These are phyloP conservation scores for Pseudocercospora fuligena DNA, from an alignment of 2,329 filamentous ascomycete genomes.

Conservation along the genomic window DNA sequence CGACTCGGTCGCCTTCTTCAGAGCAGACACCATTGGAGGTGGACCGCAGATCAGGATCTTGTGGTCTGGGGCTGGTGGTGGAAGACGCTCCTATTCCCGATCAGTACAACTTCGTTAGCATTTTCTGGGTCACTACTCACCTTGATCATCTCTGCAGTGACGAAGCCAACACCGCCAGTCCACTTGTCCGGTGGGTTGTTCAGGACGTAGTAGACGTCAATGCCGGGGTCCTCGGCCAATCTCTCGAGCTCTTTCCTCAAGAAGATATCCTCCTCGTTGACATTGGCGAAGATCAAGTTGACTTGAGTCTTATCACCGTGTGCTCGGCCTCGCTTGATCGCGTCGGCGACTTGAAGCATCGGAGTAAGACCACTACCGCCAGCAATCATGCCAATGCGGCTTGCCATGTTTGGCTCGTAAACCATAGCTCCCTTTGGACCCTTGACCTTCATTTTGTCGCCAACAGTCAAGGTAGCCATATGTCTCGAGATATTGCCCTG, in stretches of 20 bases:
- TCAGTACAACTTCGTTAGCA: slow-evolving; percentile 15
- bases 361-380: slow-evolving; percentile 97
- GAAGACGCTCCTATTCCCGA: slow-evolving; percentile 69
- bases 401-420: slow-evolving; percentile 95
- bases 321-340: slow-evolving; percentile 62
- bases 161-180: slow-evolving; percentile 91
- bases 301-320: slow-evolving; percentile 77
- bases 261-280: slow-evolving; percentile 89
- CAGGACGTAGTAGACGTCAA: slow-evolving; percentile 91
- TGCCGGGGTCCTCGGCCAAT: slow-evolving; percentile 76
- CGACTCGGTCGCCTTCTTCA: slow-evolving; percentile 93
- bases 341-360: slow-evolving; percentile 95
- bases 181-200: slow-evolving; percentile 94
- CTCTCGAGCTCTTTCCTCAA: slow-evolving; percentile 89
- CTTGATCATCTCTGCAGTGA: slow-evolving; percentile 94
- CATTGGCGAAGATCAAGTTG: slow-evolving; percentile 96
- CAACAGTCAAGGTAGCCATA: slow-evolving; percentile 80
- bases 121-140: slow-evolving; percentile 44
- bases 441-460: slow-evolving; percentile 85
- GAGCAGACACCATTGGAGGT: slow-evolving; percentile 92
- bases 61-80: slow-evolving; percentile 81
- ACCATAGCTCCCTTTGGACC: slow-evolving; percentile 98
- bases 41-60: slow-evolving; percentile 95
- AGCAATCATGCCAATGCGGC: slow-evolving; percentile 96
- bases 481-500: slow-evolving; percentile 97